A percentile compares a stretch with the other conserved stretches of the same genome.
These are phyloP conservation scores for Onygena corvina DNA, from an alignment of 2,329 filamentous ascomycete species.

Conservation along the genomic window DNA sequence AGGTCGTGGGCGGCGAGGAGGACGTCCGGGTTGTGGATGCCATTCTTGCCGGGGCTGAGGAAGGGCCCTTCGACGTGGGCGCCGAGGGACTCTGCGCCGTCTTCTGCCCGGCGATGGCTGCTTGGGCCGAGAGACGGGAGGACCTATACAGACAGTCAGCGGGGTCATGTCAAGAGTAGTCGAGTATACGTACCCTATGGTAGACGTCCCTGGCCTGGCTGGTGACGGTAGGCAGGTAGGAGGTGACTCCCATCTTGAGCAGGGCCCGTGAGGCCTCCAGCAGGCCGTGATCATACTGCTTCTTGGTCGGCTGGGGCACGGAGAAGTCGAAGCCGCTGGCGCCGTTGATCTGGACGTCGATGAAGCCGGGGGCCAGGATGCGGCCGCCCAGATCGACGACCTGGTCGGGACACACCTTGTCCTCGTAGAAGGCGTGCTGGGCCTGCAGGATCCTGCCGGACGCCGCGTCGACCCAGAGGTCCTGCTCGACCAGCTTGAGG, in stretches of 20 bases:
- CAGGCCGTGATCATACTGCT: constrained; percentile 61
- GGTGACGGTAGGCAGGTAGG: constrained; percentile 73
- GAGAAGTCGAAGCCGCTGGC: constrained; percentile 91
- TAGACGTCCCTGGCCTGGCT: constrained; percentile 70
- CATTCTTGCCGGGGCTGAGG: constrained; percentile 69
- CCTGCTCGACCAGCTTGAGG: constrained; percentile 56
- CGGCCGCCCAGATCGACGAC: constrained; percentile 70
- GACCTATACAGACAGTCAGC: constrained; percentile 28
- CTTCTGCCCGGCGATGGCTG: constrained; percentile 45
- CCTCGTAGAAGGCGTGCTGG: constrained; percentile 45
- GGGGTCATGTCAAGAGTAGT: neutral
- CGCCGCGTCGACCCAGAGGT: constrained; percentile 76
- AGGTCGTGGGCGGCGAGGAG: constrained; percentile 53
- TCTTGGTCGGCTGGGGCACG: constrained; percentile 52
- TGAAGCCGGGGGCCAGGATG: constrained; percentile 73
- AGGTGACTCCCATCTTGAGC: constrained; percentile 70
- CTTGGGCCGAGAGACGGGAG: constrained; percentile 69
- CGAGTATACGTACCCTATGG: constrained; percentile 52
- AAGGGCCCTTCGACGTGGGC: constrained; percentile 90
- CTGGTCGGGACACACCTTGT: constrained; percentile 49
- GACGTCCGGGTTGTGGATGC: constrained; percentile 66
- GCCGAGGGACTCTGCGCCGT: constrained; percentile 76
- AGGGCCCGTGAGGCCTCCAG: constrained; percentile 58
- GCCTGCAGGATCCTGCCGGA: constrained; percentile 72
- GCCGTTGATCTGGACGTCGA: constrained; percentile 85